phyloP scores from a whole-genome alignment of 306 rosid species.

The Cucumis cinereus region DNA sequence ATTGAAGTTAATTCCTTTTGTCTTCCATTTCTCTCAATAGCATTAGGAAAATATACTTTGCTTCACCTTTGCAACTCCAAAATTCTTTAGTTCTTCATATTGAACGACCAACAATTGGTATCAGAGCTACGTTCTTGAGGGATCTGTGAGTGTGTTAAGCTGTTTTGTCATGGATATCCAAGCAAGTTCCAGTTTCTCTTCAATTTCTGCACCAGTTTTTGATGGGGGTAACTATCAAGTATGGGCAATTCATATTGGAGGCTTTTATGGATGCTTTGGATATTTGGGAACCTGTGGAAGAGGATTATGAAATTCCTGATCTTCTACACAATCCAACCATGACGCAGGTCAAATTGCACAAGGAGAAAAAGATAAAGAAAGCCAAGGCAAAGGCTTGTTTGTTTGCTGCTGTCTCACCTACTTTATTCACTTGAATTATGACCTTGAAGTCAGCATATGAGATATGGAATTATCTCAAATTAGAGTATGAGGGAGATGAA shows the following conservation, averaged over 20 bases:
- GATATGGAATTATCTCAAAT: neutral
- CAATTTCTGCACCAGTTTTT: neutral
- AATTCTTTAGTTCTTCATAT: too few relatives aligned
- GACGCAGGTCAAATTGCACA: neutral
- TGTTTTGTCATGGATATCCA: neutral
- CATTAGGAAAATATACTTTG: too few relatives aligned
- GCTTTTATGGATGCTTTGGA: neutral
- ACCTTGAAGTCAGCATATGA: neutral
- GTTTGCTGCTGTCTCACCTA: neutral
- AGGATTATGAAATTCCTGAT: neutral
- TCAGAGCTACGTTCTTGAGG: too few relatives aligned
- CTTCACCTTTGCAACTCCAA: too few relatives aligned
- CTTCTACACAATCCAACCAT: neutral
- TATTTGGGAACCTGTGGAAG: neutral
- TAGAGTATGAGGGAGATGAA: too few relatives aligned
- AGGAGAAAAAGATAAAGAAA: neutral
- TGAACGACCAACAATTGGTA: too few relatives aligned
- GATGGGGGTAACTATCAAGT: neutral
- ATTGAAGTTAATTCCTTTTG: too few relatives aligned
- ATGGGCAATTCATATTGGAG: neutral
- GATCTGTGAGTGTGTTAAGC: neutral
- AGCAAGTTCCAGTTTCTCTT: neutral
- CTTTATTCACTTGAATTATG: neutral
- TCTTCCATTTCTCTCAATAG: too few relatives aligned
- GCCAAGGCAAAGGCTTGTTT: constrained; percentile 7